phyloP scores from a whole-genome alignment of 2,329 filamentous ascomycete species.

The Dactylellina drechsleri region DNA sequence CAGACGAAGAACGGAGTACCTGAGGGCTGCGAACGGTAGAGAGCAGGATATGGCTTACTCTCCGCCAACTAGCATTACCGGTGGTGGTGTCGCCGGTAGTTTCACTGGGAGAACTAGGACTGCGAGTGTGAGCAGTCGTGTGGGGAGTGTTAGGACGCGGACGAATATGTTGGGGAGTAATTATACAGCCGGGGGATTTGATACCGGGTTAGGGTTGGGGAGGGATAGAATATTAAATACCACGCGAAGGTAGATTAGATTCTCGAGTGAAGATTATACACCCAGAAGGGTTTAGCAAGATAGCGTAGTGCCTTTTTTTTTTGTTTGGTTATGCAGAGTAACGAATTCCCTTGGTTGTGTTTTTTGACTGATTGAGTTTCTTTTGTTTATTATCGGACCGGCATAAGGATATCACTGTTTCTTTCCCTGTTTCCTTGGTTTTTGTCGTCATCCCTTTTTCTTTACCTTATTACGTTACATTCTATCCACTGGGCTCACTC shows the following conservation, averaged over 20 bases:
- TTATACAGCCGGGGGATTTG: constrained; percentile 37
- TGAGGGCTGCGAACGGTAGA: constrained; percentile 29
- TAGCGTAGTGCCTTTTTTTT: constrained; percentile 18
- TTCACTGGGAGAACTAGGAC: constrained; percentile 22
- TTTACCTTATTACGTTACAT: neutral
- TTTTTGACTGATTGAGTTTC: neutral
- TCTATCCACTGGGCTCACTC: neutral
- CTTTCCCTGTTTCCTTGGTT: neutral
- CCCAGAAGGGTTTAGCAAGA: neutral
- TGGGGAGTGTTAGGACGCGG: constrained; percentile 36
- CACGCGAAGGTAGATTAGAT: constrained; percentile 31
- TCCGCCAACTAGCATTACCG: constrained; percentile 28
- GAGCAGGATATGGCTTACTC: constrained; percentile 47
- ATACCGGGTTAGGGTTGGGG: constrained; percentile 35
- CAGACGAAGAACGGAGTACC: constrained; percentile 38
- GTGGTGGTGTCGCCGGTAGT: constrained; percentile 9
- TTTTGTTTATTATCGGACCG: constrained; percentile 5
- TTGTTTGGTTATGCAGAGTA: constrained; percentile 11
- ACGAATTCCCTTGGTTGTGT: constrained; percentile 42
- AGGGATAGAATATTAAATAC: constrained; percentile 49
- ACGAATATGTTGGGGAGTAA: constrained; percentile 44
- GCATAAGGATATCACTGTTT: constrained; percentile 23
- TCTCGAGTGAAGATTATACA: neutral
- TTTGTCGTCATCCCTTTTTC: neutral
- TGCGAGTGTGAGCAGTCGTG: constrained; percentile 42